Evolutionary conservation across 768 basidiomycete species (phyloP), one percentile per base, ranked within the genome.

Genomic region (Terana coerulea): DNA sequence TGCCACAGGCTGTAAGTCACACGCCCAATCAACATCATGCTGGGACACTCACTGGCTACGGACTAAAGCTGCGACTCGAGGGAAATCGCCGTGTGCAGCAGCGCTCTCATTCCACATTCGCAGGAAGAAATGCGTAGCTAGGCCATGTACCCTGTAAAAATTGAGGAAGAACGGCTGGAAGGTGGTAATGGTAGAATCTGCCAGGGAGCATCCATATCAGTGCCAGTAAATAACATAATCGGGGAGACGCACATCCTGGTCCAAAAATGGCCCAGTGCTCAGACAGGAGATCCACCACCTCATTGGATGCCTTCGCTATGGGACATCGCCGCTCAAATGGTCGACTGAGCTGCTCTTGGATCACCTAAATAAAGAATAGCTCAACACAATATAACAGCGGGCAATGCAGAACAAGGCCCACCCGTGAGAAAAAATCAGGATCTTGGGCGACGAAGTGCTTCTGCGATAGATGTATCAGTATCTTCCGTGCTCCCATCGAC

Each of bases 71-170:
- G 80, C 78, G 9, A 95, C 83, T 9, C 94, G 83, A 30, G 77
- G 74, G 57, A 93, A 91, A 67, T 95, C 93, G 17, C 75, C 83
- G 11, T 67, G 61, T 3, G 86, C 82, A 1, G 93, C 88, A 11
- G 86, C 84, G 60, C 88, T 89, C 64, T 95, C 93, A 59, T 77
- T 80, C 91, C 91, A 95, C 83, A 95, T 92, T 29, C 90, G 80
- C n/a, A 91, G 70, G 69, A 95, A 95, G 72, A 95, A 94, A 40
- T 80, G 80, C 3, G 85, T 82, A 5, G 88, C 87, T n/a, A 93
- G 71, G 9, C 77, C 72, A 66, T 97, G 93, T 4, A 92, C 84
- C 56, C 78, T 83, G 63, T 79, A 77, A 62, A 94, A 90, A 59
- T 89, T 88, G 56, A 95, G 76, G 69, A 95, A 88, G 70, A 92